Percentiles rank a stretch among this genome's conserved stretches.
Evolutionary conservation across 164 flowering plant species (phyloP).

Genomic region (Brasenia schreberi): DNA sequence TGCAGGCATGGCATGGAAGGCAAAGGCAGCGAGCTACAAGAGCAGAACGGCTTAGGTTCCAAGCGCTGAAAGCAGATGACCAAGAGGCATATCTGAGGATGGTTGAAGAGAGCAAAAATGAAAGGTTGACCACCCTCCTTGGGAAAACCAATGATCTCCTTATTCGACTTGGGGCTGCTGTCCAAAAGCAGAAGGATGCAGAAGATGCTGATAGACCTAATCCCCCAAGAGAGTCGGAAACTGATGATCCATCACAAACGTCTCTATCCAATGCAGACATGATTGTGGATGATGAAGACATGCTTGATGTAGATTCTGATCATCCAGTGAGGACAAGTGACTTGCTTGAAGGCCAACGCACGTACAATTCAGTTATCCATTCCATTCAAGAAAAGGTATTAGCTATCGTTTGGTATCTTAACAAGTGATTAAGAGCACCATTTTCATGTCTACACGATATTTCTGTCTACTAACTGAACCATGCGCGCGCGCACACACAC

Average conservation of each 20-base stretch:
- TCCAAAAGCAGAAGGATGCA: slow-evolving; percentile 85
- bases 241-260: slow-evolving; percentile 31
- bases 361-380: slow-evolving; percentile 85
- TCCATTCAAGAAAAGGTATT: slow-evolving; percentile 88
- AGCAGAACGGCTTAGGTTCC: slow-evolving; percentile 83
- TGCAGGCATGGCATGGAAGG: slow-evolving; percentile 93
- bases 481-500: no score
- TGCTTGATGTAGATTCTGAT: slow-evolving; percentile 33
- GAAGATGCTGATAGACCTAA: slow-evolving; percentile 51
- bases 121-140: slow-evolving; percentile 78
- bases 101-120: slow-evolving; percentile 99
- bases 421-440: no score
- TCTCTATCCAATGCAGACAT: slow-evolving; percentile 34
- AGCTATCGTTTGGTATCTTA: no score
- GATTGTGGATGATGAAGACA: slow-evolving; percentile 33
- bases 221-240: slow-evolving; percentile 37
- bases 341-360: slow-evolving; percentile 93
- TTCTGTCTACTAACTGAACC: no score
- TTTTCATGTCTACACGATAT: no score
- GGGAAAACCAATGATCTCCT: slow-evolving; percentile 91
- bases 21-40: slow-evolving; percentile 93
- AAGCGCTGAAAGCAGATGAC: slow-evolving; percentile 89
- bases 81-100: slow-evolving; percentile 95
- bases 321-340: slow-evolving; percentile 43
- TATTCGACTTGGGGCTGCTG: slow-evolving; percentile 87